Evolutionary conservation across 768 basidiomycete genomes (phyloP).

Genomic region (Auricularia cornea): DNA sequence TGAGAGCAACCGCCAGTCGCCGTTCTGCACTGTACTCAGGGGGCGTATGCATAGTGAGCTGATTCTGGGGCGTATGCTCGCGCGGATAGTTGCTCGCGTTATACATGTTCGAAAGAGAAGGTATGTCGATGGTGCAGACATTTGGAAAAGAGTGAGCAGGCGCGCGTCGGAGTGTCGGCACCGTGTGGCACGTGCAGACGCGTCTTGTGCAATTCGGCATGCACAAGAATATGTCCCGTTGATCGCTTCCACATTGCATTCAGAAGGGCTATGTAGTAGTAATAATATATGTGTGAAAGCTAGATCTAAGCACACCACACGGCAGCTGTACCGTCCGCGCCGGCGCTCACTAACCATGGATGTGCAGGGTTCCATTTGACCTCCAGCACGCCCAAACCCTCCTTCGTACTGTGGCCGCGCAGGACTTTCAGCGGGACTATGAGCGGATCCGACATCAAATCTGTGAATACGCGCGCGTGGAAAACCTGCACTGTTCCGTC

Average conservation of each 20-base stretch:
- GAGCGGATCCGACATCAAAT: slow-evolving; percentile 93
- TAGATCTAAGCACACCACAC: slow-evolving; percentile 49
- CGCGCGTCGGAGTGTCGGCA: too few relatives aligned
- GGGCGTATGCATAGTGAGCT: neutral
- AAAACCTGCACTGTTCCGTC: slow-evolving; percentile 97
- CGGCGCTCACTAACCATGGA: slow-evolving; percentile 89
- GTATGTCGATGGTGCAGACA: too few relatives aligned
- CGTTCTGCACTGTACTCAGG: neutral
- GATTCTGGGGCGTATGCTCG: neutral
- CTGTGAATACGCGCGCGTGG: slow-evolving; percentile 89
- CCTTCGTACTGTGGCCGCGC: slow-evolving; percentile 77
- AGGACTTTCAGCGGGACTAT: slow-evolving; percentile 97
- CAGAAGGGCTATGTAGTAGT: neutral
- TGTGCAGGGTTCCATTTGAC: slow-evolving; percentile 82
- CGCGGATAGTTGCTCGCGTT: neutral
- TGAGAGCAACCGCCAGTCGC: neutral
- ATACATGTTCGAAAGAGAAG: neutral
- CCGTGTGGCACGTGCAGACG: too few relatives aligned
- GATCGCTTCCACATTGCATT: too few relatives aligned
- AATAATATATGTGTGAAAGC: neutral
- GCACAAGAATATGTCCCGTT: too few relatives aligned
- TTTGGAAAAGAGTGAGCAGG: too few relatives aligned
- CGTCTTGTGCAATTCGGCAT: too few relatives aligned
- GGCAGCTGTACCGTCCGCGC: slow-evolving; percentile 81
- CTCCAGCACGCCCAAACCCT: slow-evolving; percentile 87